Evolutionary conservation across 192 early-diverging fungal genomes (phyloP), one percentile per base, ranked within the genome.

Genomic region (Funneliformis mosseae): DNA sequence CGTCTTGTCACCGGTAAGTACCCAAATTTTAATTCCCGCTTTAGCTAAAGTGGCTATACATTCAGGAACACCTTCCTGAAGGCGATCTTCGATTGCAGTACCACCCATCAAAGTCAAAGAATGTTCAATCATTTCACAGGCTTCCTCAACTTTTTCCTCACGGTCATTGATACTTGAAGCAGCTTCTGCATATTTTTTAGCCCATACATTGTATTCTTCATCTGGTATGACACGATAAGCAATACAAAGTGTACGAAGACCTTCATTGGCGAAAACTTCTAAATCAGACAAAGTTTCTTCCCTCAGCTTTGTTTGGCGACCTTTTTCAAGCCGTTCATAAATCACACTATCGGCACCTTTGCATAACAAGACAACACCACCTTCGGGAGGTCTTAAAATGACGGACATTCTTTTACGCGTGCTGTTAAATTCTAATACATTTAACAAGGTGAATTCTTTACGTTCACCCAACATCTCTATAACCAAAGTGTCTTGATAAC

Each of bases 81-180:
- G 91, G 86, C 94, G 92, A 83, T 99, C 97, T 87, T 99, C 97
- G 69, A 99, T 98, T 7, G 97, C 97, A 0, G 97, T 99, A n/a
- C 95, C 96, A 72, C 97, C 97, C 71, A 97, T 87, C 60, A 99
- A 84, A 78, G 90, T 88, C 76, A 99, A 80, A 3, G 91, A 87
- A 45, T 84, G 87, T 84, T 99, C 97, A 39, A 98, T 95, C 25
- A 86, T 81, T 64, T 96, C 95, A 76, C 93, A 92, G 0, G 89
- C 91, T 27, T 83, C 88, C 60, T 97, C 97, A 50, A 96, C 89
- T 72, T 90, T 91, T 42, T 89, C 88, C 21, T 98, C 97, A 60
- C 97, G 93, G 75, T 94, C 91, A 46, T 89, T 91, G 41, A 97
- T 89, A 12, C 90, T 87, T 21, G 89, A 81, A 75, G 90, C 82